Base-by-base conservation (phyloP, 805 yeast genomes). In the Kodamaea restingae region DNA sequence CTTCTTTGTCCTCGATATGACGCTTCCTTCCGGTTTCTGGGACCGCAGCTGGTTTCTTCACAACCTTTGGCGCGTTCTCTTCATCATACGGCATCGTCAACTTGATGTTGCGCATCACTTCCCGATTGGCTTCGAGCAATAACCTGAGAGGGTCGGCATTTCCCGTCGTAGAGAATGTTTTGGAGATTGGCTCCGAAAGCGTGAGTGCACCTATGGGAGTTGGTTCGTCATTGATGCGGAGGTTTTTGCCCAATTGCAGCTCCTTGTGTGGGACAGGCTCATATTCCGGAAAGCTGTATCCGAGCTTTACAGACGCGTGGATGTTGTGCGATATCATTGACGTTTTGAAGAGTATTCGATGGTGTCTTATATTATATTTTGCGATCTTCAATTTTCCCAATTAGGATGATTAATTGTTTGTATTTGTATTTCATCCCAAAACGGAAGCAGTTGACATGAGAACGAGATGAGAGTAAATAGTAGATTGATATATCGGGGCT, bases 61-160 rank as follows among this genome's bases (percentile, higher is more conserved):
- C 21, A 26, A 24, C 17, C 29, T 33, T 24, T 7, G 11, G 29
- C 10, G 15, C 22, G 10, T 30, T 36, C 6, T 24, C 39, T 15
- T 39, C 20, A 11, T 42, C 30, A 11, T 31, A 49, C 2, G 63
- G 60, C 34, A 54, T 46, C 14, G 40, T 37, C 21, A 58, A 29
- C 26, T 46, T 31, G 36, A 47, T 50, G 12, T 29, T 36, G 2
- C 38, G 32, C 3, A 56, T 46, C 5, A 33, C 41, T n/a, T 35
- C 35, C 35, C 41, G 36, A 38, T 50, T 50, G 26, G 53, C 54
- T 3, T 22, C 34, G 5, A 58, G 45, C 21, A 60, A 40, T n/a
- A 46, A 50, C 9, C 46, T 49, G 15, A 60, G 46, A 2, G 63
- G 62, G 29, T 55, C 57, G 4, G 39, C 45, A 15, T 43, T 33